Evolutionary conservation across 768 basidiomycete genomes (phyloP), one percentile per base, ranked within the genome.

Genomic region (Symmetrospora coprosmae): DNA sequence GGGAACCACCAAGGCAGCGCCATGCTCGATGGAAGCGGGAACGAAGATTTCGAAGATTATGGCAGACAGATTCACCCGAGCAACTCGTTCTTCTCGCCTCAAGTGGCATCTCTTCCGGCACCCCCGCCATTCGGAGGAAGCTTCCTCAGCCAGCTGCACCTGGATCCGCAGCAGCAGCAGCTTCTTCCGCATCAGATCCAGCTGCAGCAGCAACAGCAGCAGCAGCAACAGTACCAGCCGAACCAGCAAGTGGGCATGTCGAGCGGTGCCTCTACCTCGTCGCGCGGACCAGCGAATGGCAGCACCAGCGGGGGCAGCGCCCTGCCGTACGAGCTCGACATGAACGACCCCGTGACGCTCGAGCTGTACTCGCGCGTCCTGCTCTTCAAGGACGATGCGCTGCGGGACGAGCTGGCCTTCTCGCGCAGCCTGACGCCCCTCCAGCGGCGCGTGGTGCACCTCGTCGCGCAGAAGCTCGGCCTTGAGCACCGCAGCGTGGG

Each of bases 301-400:
- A 17, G 11, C 1, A 21, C 41, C n/a, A 53, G 14, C 17, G 16
- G 16, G 1, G 13, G 13, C 0, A 17, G 1, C 30, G 11, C 19
- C 27, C 16, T 23, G 21, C 25, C 21, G n/a, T 11, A 74, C 60
- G 89, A 94, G 73, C 78, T 99, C 60, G 92, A 99, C 72, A 77
- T 97, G 67, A 97, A 97, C 68, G 94, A 99, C 72, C 85, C 92
- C 2, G 82, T 85, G 27, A 92, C 90, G 8, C 76, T 99, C 66
- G 92, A 97, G 73, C 94, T 99, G 66, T 97, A 97, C 72, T 96
- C 94, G 48, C 80, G 90, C 66, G 86, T 96, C 65, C 76, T 97
- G 37, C 78, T 97, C 37, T 99, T 99, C 82, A 96, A 92, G 76
- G 90, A 94, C 67, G 91, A 97, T 72, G 82, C 80, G 67, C 90